Base-by-base conservation (phyloP, 2,329 filamentous ascomycete species). In the Dothistroma septosporum region DNA sequence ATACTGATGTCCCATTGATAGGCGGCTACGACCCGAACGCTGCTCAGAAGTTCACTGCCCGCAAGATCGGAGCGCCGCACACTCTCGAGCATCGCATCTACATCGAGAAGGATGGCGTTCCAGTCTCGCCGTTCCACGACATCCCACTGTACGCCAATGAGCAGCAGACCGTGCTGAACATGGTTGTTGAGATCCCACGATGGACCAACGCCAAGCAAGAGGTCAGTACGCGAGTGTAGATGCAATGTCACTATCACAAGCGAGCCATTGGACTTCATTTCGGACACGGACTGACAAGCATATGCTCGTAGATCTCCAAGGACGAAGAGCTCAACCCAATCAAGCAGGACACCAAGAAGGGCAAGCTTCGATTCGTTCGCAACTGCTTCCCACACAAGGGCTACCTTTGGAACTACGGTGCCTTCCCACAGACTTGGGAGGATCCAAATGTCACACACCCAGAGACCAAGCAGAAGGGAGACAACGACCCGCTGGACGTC, bases 321-420 rank as follows among this genome's bases (percentile, higher is more conserved):
- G 92, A 97, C 76, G 94, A 99, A 80, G 85, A 90, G 75, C 88
- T 97, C 77, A 97, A 97, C 85, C 93, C 93, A 77, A 96, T 97
- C 84, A 97, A 97, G 88, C 94, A 99, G 84, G 94, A 99, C 79
- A 86, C 87, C 79, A 97, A 99, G 90, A 97, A 99, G 86, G 94
- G 93, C 86, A 97, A 97, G 87, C 92, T 97, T 74, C 91, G 94
- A 76, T 99, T 89, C 78, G 94, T 99, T 77, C 92, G 94, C 82
- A 99, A 99, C 89, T 99, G 94, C 88, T 99, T 99, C 87, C 94
- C 94, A 73, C 94, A 99, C 89, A 97, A 99, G 87, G 94, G 94
- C 70, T 99, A 99, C 82, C 91, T 99, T 73, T 99, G 94, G 94
- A 99, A 99, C 87, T 99, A 99, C 82, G 94, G 94, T 82, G 92